These are phyloP conservation scores for Erodium texanum DNA, from an alignment of 441 rosid species.

Conservation along the genomic window DNA sequence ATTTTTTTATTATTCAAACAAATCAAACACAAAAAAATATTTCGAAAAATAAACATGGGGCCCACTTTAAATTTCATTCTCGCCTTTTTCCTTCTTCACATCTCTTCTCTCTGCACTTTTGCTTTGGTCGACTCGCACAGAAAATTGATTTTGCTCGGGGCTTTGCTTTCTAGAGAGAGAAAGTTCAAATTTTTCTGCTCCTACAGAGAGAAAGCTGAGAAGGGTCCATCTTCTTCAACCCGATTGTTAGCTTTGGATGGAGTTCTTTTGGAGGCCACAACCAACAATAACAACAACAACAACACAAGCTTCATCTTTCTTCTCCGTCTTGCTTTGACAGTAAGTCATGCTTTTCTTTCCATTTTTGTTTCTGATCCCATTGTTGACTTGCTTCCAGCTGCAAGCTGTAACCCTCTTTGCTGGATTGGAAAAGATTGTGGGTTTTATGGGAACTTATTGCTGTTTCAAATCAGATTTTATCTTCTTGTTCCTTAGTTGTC, in stretches of 20 bases:
- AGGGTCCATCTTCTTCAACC: background rate
- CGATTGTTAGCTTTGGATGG: too few relatives aligned
- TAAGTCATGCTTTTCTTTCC: constrained; percentile 6
- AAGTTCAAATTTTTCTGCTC: background rate
- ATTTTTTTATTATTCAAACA: too few relatives aligned
- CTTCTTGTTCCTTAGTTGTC: background rate
- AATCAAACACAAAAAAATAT: too few relatives aligned
- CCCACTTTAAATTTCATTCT: background rate
- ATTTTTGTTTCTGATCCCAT: background rate
- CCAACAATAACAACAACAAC: background rate
- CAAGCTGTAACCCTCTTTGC: background rate
- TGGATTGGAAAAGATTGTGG: background rate
- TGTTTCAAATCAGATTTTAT: background rate
- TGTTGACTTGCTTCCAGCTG: constrained; percentile 1
- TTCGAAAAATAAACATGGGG: background rate
- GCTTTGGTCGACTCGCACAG: background rate
- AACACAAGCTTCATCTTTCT: background rate
- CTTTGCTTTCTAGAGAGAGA: background rate
- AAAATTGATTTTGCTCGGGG: background rate
- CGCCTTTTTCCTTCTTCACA: background rate
- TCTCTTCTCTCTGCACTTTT: background rate
- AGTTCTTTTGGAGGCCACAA: constrained; percentile 4
- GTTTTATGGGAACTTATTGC: constrained; percentile 2
- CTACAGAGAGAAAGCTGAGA: background rate
- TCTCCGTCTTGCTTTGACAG: background rate